Base-by-base conservation (phyloP, 2,329 filamentous ascomycete species). In the Verticillium tricorpus region DNA sequence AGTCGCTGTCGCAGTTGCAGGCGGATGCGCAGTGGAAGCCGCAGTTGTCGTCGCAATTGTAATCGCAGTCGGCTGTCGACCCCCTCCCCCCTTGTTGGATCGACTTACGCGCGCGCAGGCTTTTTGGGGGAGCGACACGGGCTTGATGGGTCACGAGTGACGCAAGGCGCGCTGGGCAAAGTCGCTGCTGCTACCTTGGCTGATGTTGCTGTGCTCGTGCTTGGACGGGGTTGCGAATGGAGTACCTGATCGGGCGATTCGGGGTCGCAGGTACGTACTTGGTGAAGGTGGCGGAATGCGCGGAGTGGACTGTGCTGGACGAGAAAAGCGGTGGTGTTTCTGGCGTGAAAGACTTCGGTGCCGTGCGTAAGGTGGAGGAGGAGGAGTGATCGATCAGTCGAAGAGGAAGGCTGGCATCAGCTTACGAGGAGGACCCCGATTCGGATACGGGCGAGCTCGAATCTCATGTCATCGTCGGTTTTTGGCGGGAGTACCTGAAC, bases 391-490 rank as follows among this genome's bases (percentile, higher is more conserved):
- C 8, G 8, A 22, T 50, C n/a, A 8, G 28, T 5, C 28, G 28
- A 28, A 12, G n/a, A n/a, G 12, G 45, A 22, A 50, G 45, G 45
- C 45, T 50, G 45, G 45, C 45, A 50, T 22, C 45, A 50, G 45
- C 45, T 50, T 50, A 50, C 45, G n/a, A 22, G n/a, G 12, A 50
- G 9, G 19, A n/a, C 22, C 8, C 45, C 45, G 22, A 50, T 50
- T 22, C 19, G 45, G 45, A 50, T 50, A 25, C 45, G n/a, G 45
- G 45, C 8, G 31, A 39, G 37, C 25, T 50, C 35, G 57, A 39
- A 58, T 58, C 37, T 50, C 57, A 50, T 58, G 57, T 50, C 57
- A 58, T 58, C 39, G 37, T 37, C 56, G 25, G 56, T 58, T 28
- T 40, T 34, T 58, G 35, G 34, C 37, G 15, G 45, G 45, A 22